Base-by-base conservation (phyloP, 352 stramenopile species). In the Globisporangium barbulae region DNA sequence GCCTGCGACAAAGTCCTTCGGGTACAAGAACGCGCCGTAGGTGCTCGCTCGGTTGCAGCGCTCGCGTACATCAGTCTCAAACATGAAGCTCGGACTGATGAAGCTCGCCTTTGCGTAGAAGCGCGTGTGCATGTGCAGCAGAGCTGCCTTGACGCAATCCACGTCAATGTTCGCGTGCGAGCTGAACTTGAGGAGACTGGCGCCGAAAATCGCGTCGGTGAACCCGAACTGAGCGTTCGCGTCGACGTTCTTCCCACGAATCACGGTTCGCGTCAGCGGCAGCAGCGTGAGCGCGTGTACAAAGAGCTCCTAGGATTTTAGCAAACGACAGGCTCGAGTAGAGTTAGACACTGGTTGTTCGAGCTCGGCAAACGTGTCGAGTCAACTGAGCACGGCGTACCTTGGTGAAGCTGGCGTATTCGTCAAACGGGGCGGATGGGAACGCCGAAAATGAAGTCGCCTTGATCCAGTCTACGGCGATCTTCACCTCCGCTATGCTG, bases 21-120 rank as follows among this genome's bases (percentile, higher is more conserved):
- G 19, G 10, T n/a, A 21, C 52, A 59, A 10, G 39, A 65, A 65
- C 13, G 60, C 60, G n/a, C 60, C 60, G 41, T 59, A 65, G 15
- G 25, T 30, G 10, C 15, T 59, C 13, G 33, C 50, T 35, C 17
- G n/a, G 15, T 12, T 31, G 31, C 33, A 35, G 5, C 57, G 57
- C 12, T 42, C 31, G 21, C 17, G 12, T 2, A 33, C 3, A 10
- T 33, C n/a, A 0, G 48, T n/a, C 15, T 58, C 59, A n/a, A 59
- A 13, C 35, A 21, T 42, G 49, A 59, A 65, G 13, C 22, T 44
- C 25, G 59, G 59, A 19, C 21, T 53, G 21, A 59, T 21, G 21
- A 65, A 59, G 21, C 59, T 57, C 17, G 35, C 59, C 4, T 31
- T 54, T 17, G 44, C 22, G 33, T 63, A 45, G 31, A 63, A 63